Base-by-base conservation (phyloP, 352 stramenopile genomes). In the Pythium brachiatum region DNA sequence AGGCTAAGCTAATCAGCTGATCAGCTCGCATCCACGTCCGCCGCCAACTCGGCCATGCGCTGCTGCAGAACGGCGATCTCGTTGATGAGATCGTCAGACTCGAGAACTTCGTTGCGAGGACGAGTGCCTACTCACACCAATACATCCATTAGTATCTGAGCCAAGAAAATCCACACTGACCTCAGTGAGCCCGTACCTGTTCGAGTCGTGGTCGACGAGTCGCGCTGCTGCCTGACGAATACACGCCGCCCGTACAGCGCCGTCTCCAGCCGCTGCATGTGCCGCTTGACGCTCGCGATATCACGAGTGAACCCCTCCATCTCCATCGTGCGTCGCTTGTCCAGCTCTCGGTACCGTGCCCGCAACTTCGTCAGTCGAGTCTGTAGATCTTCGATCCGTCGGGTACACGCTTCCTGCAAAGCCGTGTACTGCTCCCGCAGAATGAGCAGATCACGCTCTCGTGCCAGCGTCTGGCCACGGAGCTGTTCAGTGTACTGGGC, bases 261-360 rank as follows among this genome's bases (percentile, higher is more conserved):
- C 23, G 83, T 74, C 53, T 94, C 85, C 20, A 94, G 69, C 39
- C 87, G 86, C 58, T 91, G 79, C 18, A 90, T 61, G 62, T 92
- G 74, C 2, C 79, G 67, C 65, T 85, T 89, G 31, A 92, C 62
- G 27, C 68, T 68, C 0, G 74, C 70, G 21, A 94, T 61, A 43
- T 92, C 85, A 7, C 83, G 66, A 18, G 79, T 87, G 61, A 94
- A 94, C 0, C 83, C 86, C 47, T 94, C 86, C 82, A 92, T 92
- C 57, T 94, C 86, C 81, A 94, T 88, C 2, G 80, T 73, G 12
- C 86, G 75, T 18, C 86, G 70, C 23, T 78, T 85, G 53, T 92
- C 83, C 7, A 94, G 57, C 53, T 64, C 82, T 2, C 68, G 78
- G 47, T 92, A 93, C 7, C 79, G 72, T 23, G 56, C 72, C 13